These are phyloP conservation scores for Eucalyptus albens DNA, from an alignment of 345 rosid genomes.

Conservation along the genomic window DNA sequence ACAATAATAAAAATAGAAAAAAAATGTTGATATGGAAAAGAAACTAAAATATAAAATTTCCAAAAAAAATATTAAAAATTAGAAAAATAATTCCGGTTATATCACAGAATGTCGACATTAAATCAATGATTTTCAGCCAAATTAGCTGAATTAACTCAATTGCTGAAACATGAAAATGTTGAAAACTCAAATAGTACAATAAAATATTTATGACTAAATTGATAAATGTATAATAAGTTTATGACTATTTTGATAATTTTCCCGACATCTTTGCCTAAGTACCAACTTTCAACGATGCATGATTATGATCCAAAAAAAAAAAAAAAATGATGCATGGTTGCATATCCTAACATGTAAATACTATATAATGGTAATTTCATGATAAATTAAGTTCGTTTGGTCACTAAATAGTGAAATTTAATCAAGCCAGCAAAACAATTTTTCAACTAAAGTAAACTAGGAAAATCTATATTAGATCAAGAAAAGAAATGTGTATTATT, in stretches of 20 bases:
- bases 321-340: not conserved
- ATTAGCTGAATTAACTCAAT: too few relatives aligned
- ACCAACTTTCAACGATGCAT: not conserved
- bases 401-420: not conserved
- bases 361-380: not conserved
- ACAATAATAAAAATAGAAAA: not conserved
- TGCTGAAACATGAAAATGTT: too few relatives aligned
- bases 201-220: too few relatives aligned
- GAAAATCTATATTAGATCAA: not conserved
- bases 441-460: not conserved
- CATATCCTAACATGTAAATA: not conserved
- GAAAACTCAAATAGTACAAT: too few relatives aligned
- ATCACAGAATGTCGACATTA: rapidly evolving
- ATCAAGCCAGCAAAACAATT: not conserved
- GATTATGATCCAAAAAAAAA: not conserved
- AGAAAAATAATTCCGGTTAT: too few relatives aligned
- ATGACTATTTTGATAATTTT: not conserved
- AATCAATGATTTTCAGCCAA: too few relatives aligned
- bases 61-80: not conserved
- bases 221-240: too few relatives aligned
- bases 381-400: not conserved
- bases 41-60: too few relatives aligned
- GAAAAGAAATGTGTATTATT: not conserved
- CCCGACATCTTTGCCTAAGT: not conserved
- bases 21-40: too few relatives aligned